Evolutionary conservation across 495 filamentous ascomycete species (phyloP), one percentile per base, ranked within the genome.

Genomic region (Penicillium paradoxum): DNA sequence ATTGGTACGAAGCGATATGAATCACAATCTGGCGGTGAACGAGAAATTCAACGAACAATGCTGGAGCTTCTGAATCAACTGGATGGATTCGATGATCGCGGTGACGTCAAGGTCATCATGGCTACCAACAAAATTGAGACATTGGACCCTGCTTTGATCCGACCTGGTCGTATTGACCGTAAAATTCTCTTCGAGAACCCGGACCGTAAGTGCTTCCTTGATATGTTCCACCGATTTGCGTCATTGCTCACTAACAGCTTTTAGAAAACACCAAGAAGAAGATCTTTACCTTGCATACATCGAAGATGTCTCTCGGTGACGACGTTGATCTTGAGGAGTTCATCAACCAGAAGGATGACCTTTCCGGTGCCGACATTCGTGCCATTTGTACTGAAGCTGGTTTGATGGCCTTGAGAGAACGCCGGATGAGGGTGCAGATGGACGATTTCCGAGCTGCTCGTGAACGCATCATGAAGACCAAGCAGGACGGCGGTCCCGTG

Each of bases 91-190:
- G 93, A 99, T 71, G 93, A 99, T 70, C 87, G 93, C 58, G 93
- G 93, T 56, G 93, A 99, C 69, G 95, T 99, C 69, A 99, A 99
- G 79, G 93, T 99, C 47, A 90, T 99, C 70, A 96, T 99, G 89
- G 93, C 93, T 15, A 99, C 93, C 44, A 99, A 99, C 82, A 99
- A 99, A 81, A 99, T 99, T 56, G 93, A 99, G 64, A 96, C 90
- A 3, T 78, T 99, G 22, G 93, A 99, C 62, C 93, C 93, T 40
- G 93, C 93, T 41, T 77, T 99, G 56, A 99, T 99, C 67, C 86
- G 93, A 54, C 93, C 93, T 42, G 93, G 93, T 59, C 90, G 93
- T 82, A 99, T 99, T 64, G 93, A 99, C 71, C 87, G 93, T 41
- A 98, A 99, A 80, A 97, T 99, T 71, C 79, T 99, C 49, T 99